phyloP scores from a whole-genome alignment of 2,329 filamentous ascomycete species.

The Neofusicoccum parvum region DNA sequence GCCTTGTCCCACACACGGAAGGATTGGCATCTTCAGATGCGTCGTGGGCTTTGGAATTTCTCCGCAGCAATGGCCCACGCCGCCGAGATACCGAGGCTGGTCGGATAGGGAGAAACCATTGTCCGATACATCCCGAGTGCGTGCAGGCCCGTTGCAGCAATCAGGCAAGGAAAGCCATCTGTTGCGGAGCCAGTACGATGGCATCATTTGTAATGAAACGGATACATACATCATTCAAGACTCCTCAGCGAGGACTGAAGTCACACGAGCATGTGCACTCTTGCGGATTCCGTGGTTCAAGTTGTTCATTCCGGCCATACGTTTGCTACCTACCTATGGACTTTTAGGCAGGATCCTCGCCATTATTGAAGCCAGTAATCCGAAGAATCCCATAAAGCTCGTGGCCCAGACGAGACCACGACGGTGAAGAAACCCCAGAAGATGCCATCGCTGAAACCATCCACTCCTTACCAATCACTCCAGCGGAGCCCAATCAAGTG shows the following conservation, averaged over 20 bases:
- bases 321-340: conserved; percentile 3
- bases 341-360: conserved; percentile 5
- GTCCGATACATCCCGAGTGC: neutral
- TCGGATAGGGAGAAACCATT: neutral
- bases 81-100: neutral
- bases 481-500: neutral
- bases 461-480: conserved; percentile 8
- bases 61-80: neutral
- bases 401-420: neutral
- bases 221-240: neutral
- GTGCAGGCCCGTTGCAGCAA: neutral
- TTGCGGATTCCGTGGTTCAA: neutral
- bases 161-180: neutral
- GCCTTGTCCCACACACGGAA: neutral
- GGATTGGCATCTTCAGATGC: neutral
- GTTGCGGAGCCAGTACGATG: too few relatives aligned
- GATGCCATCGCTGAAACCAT: neutral
- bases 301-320: neutral
- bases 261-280: neutral
- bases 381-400: neutral
- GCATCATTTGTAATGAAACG: neutral
- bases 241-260: neutral
- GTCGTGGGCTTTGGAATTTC: neutral
- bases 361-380: neutral
- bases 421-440: neutral